phyloP scores from a whole-genome alignment of 2,329 filamentous ascomycete species.

The Apiospora saccharicola region DNA sequence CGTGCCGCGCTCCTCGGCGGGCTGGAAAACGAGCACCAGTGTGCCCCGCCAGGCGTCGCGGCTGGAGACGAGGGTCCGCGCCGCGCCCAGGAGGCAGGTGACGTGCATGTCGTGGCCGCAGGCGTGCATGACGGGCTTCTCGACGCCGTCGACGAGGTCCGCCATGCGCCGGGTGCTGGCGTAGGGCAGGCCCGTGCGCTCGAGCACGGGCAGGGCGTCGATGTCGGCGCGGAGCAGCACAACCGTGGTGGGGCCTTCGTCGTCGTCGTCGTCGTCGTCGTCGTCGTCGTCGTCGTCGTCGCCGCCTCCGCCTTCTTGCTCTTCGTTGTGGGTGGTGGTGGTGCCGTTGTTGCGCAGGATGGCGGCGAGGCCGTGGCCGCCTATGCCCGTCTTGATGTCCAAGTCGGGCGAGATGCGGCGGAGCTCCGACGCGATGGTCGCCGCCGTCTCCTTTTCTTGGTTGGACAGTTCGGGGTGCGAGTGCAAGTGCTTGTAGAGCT shows the following conservation, averaged over 20 bases:
- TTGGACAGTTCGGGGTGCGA: slow-evolving; percentile 35
- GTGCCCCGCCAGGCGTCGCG: slow-evolving; percentile 66
- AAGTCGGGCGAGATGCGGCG: slow-evolving; percentile 28
- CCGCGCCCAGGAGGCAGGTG: slow-evolving; percentile 62
- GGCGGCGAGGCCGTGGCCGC: slow-evolving; percentile 37
- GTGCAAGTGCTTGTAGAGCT: slow-evolving; percentile 35
- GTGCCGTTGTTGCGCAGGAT: slow-evolving; percentile 34
- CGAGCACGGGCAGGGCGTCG: slow-evolving; percentile 56
- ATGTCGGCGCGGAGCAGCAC: slow-evolving; percentile 58
- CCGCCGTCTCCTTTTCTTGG: slow-evolving; percentile 33
- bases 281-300: no score
- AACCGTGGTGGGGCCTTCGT: slow-evolving; percentile 36
- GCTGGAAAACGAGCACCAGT: slow-evolving; percentile 71
- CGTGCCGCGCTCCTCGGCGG: slow-evolving; percentile 68
- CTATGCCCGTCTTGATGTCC: slow-evolving; percentile 33
- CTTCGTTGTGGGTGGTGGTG: not conserved
- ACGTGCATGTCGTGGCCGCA: slow-evolving; percentile 75
- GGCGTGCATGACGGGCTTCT: slow-evolving; percentile 70
- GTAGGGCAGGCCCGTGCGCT: slow-evolving; percentile 56
- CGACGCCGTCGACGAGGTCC: slow-evolving; percentile 51
- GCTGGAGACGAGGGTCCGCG: slow-evolving; percentile 53
- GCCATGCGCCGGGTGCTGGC: slow-evolving; percentile 49
- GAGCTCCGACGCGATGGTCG: slow-evolving; percentile 29
- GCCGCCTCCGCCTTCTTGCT: no score
- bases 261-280: not conserved